Evolutionary conservation across 2,329 filamentous ascomycete species (phyloP), one percentile per base, ranked within the genome.

Genomic region (Pseudophaeomoniella oleicola): DNA sequence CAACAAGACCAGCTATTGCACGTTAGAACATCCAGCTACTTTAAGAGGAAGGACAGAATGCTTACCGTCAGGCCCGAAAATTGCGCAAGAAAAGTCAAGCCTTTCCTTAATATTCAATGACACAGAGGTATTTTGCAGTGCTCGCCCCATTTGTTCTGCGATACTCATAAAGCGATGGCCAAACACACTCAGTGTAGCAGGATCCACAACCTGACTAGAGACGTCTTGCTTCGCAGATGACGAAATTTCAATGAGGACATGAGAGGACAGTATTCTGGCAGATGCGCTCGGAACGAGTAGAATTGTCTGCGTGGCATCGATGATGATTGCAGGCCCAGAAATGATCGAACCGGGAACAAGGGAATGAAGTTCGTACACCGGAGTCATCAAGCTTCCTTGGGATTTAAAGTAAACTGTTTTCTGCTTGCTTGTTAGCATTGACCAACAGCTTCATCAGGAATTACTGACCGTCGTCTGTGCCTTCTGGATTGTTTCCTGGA

Each of bases 111-210:
- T 80, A 47, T 86, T 87, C 1, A 77, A 83, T 48, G 73, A 81
- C 38, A 86, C 78, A 51, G 77, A 81, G 0, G 81, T 86, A 61
- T 86, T 87, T 50, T 86, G 81, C n/a, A 87, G 58, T 10, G 79
- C 77, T 37, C 79, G 64, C 1, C 82, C 81, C 82, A 88, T 87
- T 50, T 87, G 81, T 56, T 88, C 82, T 2, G 82, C 82, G 46
- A 87, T 85, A 4, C 78, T 77, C 81, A 87, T 88, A 57, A 88
- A 88, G 5, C 82, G 70, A 52, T 87, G 81, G 1, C 78, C 79
- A 45, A 88, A 87, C 39, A 88, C 81, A 49, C 75, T 80, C 2
- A 88, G 67, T 59, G 83, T 69, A 44, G 87, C 81, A 0, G 81
- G 81, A 51, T 87, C 79, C 39, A 75, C 69, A 31, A 65, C 66